These are phyloP conservation scores for Boletus bicolor DNA, from an alignment of 768 basidiomycete species.

Conservation along the genomic window DNA sequence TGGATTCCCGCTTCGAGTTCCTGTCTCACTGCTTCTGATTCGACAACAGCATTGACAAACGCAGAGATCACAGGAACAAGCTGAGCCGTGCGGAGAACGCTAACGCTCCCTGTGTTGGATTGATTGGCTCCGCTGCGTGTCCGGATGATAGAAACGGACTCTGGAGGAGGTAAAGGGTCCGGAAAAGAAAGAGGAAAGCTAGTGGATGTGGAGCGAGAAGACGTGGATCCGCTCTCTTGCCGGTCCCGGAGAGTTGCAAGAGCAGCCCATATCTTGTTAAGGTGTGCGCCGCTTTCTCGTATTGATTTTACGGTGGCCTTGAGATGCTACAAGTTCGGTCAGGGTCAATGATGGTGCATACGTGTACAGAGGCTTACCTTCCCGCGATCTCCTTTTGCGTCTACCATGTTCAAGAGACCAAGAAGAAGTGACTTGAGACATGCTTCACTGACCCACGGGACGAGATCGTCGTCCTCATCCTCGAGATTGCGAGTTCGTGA, in stretches of 20 bases:
- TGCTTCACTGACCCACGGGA: slow-evolving; percentile 62
- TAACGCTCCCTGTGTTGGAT: slow-evolving; percentile 27
- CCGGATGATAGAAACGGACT: slow-evolving; percentile 36
- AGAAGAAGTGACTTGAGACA: slow-evolving; percentile 64
- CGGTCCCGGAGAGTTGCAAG: slow-evolving; percentile 48
- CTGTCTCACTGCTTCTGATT: slow-evolving; percentile 47
- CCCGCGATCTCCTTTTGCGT: slow-evolving; percentile 40
- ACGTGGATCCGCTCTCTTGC: slow-evolving; percentile 18
- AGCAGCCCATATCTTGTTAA: slow-evolving; percentile 61
- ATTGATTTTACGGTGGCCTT: slow-evolving; percentile 49
- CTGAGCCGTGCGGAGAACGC: slow-evolving; percentile 49
- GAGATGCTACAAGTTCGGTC: slow-evolving; percentile 7
- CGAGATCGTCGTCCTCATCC: slow-evolving; percentile 36
- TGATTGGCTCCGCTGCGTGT: slow-evolving; percentile 45
- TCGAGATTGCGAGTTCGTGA: slow-evolving; percentile 32
- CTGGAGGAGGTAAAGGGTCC: slow-evolving; percentile 58
- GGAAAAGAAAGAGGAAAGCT: slow-evolving; percentile 40
- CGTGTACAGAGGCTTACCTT: slow-evolving; percentile 20
- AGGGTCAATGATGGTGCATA: background rate
- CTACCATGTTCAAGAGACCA: slow-evolving; percentile 55
- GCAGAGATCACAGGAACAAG: slow-evolving; percentile 63
- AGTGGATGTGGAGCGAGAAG: slow-evolving; percentile 12
- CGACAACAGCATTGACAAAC: slow-evolving; percentile 51
- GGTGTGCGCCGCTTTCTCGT: slow-evolving; percentile 48
- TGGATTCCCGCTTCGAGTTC: slow-evolving; percentile 59